Evolutionary conservation across 441 rosid species (phyloP).

Genomic region (Eutrema salsugineum): DNA sequence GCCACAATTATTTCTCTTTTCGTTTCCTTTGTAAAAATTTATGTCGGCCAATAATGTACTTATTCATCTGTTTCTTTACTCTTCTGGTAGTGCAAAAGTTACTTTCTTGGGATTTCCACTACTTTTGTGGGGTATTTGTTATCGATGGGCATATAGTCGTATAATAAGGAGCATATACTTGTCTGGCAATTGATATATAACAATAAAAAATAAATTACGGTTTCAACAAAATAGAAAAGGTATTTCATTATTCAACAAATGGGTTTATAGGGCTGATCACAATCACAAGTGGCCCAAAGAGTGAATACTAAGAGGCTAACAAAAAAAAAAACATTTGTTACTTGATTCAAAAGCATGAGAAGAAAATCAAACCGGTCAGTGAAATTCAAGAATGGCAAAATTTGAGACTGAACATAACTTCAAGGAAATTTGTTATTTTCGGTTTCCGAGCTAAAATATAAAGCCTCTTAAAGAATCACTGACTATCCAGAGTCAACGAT

Average conservation of each 20-base stretch:
- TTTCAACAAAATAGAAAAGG: background rate
- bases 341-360: background rate
- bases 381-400: background rate
- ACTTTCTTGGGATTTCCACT: slow-evolving; percentile 28
- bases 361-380: background rate
- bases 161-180: slow-evolving; percentile 11
- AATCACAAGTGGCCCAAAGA: background rate
- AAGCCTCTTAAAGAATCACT: background rate
- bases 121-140: slow-evolving; percentile 30
- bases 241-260: background rate
- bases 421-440: background rate
- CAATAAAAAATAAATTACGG: too few relatives aligned
- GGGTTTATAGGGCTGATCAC: slow-evolving; percentile 7
- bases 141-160: slow-evolving; percentile 16
- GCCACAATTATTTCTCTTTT: background rate
- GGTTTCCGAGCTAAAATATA: slow-evolving; percentile 1
- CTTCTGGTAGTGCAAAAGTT: slow-evolving; percentile 23
- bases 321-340: too few relatives aligned
- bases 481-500: slow-evolving; percentile 7
- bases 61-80: slow-evolving; percentile 21
- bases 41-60: slow-evolving; percentile 27
- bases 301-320: too few relatives aligned
- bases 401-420: background rate
- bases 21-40: background rate
- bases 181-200: slow-evolving; percentile 8